These are phyloP conservation scores for Puya raimondii DNA, from an alignment of 176 grass and related monocot species.

Conservation along the genomic window DNA sequence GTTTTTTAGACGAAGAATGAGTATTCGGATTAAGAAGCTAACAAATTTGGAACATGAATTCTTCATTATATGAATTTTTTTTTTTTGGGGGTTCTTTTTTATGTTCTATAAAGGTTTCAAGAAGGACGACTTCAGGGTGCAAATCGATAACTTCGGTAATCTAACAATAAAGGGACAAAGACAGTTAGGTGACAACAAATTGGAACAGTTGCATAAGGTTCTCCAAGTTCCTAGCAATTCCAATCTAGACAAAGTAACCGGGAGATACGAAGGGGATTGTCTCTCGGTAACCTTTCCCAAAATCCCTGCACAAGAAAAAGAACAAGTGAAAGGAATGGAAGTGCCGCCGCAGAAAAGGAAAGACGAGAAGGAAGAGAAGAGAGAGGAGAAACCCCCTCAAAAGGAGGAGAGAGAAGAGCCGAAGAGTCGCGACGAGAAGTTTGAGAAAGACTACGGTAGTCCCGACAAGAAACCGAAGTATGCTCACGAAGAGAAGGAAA, in stretches of 20 bases:
- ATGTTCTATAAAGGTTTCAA: slow-evolving; percentile 37
- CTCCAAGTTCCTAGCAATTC: slow-evolving; percentile 36
- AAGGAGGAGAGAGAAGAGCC: not conserved
- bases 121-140: slow-evolving; percentile 47
- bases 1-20: not conserved
- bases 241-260: slow-evolving; percentile 26
- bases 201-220: slow-evolving; percentile 24
- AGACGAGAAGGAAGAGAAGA: not conserved
- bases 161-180: slow-evolving; percentile 39
- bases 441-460: too few relatives aligned
- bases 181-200: slow-evolving; percentile 8
- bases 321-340: not conserved
- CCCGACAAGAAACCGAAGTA: too few relatives aligned
- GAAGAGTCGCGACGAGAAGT: not conserved
- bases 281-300: slow-evolving; percentile 38
- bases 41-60: not conserved
- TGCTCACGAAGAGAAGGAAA: too few relatives aligned
- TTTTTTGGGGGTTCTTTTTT: not conserved
- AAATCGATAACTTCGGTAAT: slow-evolving; percentile 28
- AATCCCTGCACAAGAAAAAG: not conserved
- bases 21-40: not conserved
- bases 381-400: not conserved
- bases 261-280: slow-evolving; percentile 31
- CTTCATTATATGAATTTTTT: not conserved
- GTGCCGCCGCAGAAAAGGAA: not conserved